Base-by-base conservation (phyloP, 2,329 filamentous ascomycete genomes). In the Fusarium foetens region DNA sequence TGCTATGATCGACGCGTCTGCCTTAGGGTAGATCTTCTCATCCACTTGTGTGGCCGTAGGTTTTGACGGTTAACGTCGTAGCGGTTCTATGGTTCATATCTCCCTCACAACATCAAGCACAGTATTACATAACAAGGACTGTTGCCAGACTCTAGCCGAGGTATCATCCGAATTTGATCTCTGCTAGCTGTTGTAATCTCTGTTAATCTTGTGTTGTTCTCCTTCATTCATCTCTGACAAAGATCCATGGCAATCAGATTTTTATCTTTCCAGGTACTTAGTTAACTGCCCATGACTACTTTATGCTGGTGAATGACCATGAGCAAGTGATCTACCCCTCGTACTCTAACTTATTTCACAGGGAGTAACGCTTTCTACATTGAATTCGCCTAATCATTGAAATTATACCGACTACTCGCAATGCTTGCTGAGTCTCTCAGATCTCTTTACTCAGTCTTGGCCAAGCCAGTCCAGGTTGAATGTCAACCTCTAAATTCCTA, bases 141-240 rank as follows among this genome's bases (percentile, higher is more conserved):
- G 8, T 23, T 42, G 13, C 8, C 13, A 23, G n/a, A 23, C 5
- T 42, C 12, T 27, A 6, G 8, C 17, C 33, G 6, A 38, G 6
- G 11, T 51, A 3, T 9, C 11, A 19, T 25, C n/a, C 3, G 31
- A 8, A 12, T 23, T 19, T 14, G 6, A 8, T 21, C 6, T 35
- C 23, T 35, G 4, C 14, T 21, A 25, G 8, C 8, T 4, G 5
- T 8, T 0, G 2, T 35, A 3, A 5, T 23, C 1, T 10, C 8
- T 51, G 5, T 7, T 14, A 14, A 6, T 14, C 8, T 10, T 21
- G 11, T 10, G 8, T 14, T 7, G 12, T 35, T 25, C 27, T 10
- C 6, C 8, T 35, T 51, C 3, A 14, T 9, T 35, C 3, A 5
- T 19, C n/a, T 35, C 8, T 17, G 19, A 8, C n/a, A 35, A 21